These are phyloP conservation scores for Ogataea haglerorum DNA, from an alignment of 805 yeast genomes.

Conservation along the genomic window DNA sequence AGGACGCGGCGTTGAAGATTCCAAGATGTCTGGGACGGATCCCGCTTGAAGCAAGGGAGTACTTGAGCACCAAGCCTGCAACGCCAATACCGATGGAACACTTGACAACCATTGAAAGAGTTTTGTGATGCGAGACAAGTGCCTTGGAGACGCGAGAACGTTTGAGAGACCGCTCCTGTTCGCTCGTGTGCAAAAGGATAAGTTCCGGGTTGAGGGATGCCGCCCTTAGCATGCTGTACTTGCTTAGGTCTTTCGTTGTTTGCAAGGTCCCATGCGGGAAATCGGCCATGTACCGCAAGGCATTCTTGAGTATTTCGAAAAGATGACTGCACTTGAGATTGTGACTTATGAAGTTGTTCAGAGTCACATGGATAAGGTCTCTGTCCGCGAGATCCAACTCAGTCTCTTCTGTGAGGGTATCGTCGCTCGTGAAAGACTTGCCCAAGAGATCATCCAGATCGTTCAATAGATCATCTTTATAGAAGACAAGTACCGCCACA, in stretches of 20 bases:
- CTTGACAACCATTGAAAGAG: constrained; percentile 18
- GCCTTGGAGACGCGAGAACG: constrained; percentile 2
- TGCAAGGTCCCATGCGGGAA: constrained; percentile 8
- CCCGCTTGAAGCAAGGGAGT: constrained; percentile 8
- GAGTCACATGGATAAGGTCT: constrained; percentile 28
- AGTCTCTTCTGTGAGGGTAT: constrained; percentile 20
- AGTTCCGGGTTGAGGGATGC: constrained; percentile 8
- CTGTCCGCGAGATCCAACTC: constrained; percentile 20
- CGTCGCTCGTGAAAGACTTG: constrained; percentile 27
- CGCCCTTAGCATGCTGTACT: constrained; percentile 23
- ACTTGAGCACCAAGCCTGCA: constrained; percentile 15
- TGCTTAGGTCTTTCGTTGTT: constrained; percentile 8
- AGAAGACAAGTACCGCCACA: constrained; percentile 47
- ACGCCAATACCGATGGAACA: constrained; percentile 21
- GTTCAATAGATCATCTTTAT: constrained; percentile 42
- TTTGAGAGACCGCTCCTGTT: constrained; percentile 4
- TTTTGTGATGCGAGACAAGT: constrained; percentile 12
- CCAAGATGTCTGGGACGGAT: constrained; percentile 14
- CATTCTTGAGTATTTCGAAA: constrained; percentile 25
- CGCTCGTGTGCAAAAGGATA: constrained; percentile 15
- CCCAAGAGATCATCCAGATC: constrained; percentile 32
- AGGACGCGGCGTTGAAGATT: constrained; percentile 2
- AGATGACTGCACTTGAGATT: constrained; percentile 27
- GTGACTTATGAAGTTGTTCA: constrained; percentile 27
- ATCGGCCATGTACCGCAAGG: constrained; percentile 12